These are phyloP conservation scores for Stephanodiscus triporus DNA, from an alignment of 108 stramenopile genomes.

Conservation along the genomic window DNA sequence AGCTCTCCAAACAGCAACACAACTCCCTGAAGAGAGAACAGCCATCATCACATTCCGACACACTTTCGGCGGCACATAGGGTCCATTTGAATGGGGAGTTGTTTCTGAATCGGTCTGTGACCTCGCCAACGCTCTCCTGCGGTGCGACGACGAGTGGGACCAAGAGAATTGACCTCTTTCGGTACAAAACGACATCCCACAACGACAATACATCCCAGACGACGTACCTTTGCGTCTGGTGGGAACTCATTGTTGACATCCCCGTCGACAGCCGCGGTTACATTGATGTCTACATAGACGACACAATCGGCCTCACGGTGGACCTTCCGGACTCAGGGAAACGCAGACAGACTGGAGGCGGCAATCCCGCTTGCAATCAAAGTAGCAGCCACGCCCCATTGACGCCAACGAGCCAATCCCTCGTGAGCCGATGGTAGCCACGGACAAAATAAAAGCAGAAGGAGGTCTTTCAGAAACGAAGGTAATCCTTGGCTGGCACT, in stretches of 20 bases:
- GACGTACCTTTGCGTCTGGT: background rate
- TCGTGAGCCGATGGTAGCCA: background rate
- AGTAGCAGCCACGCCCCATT: background rate
- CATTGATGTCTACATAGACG: conserved; percentile 14
- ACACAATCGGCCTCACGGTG: background rate
- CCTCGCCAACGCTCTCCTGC: background rate
- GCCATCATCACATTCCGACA: background rate
- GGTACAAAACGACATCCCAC: background rate
- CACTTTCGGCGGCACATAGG: background rate
- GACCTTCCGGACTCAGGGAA: conserved; percentile 12
- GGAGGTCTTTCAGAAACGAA: background rate
- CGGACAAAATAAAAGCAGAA: background rate
- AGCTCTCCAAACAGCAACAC: background rate
- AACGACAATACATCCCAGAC: background rate
- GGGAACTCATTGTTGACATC: background rate
- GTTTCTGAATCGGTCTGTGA: background rate
- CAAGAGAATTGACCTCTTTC: background rate
- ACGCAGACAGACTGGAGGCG: conserved; percentile 1
- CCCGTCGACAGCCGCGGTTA: too few species aligned
- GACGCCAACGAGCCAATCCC: conserved; percentile 15
- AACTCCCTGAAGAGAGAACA: background rate
- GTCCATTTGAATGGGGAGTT: conserved; percentile 1
- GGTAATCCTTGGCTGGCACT: background rate
- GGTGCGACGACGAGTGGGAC: background rate
- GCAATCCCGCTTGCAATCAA: conserved; percentile 11